Evolutionary conservation across 2,329 filamentous ascomycete species (phyloP).

Genomic region (Arthrobotrys conoides): DNA sequence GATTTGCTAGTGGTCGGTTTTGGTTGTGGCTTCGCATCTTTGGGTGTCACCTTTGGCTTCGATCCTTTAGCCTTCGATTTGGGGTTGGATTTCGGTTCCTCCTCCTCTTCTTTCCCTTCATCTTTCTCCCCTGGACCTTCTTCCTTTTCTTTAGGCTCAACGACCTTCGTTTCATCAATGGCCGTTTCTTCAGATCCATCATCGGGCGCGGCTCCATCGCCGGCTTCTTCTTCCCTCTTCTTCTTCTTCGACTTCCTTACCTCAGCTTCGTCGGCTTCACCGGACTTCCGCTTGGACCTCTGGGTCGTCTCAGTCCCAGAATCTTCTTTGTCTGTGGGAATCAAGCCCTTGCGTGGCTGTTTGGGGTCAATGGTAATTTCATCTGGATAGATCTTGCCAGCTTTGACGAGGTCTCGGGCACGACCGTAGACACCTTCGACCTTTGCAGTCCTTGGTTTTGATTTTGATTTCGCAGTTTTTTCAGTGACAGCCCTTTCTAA

Average conservation of each 20-base stretch:
- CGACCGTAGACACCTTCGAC: slow-evolving; percentile 40
- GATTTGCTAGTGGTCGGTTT: neutral
- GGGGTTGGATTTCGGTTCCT: slow-evolving; percentile 1
- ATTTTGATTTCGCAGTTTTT: neutral
- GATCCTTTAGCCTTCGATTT: neutral
- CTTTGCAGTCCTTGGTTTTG: neutral
- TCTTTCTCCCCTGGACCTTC: neutral
- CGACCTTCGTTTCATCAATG: neutral
- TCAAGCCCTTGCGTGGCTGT: slow-evolving; percentile 35
- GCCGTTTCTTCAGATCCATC: neutral
- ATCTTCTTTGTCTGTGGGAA: neutral
- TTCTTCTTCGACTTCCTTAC: slow-evolving; percentile 3
- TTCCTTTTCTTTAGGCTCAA: neutral
- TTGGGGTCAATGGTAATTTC: slow-evolving; percentile 33
- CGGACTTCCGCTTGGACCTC: slow-evolving; percentile 15
- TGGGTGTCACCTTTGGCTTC: neutral
- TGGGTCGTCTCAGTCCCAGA: neutral
- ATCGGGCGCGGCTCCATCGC: neutral
- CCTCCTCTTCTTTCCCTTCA: slow-evolving; percentile 4
- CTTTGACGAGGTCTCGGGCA: slow-evolving; percentile 29
- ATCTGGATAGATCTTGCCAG: slow-evolving; percentile 37
- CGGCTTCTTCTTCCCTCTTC: neutral
- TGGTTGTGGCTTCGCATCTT: neutral
- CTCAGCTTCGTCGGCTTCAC: neutral
- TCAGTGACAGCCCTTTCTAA: neutral